Evolutionary conservation across 2,329 filamentous ascomycete genomes (phyloP).

Genomic region (Hirsutella thompsonii): DNA sequence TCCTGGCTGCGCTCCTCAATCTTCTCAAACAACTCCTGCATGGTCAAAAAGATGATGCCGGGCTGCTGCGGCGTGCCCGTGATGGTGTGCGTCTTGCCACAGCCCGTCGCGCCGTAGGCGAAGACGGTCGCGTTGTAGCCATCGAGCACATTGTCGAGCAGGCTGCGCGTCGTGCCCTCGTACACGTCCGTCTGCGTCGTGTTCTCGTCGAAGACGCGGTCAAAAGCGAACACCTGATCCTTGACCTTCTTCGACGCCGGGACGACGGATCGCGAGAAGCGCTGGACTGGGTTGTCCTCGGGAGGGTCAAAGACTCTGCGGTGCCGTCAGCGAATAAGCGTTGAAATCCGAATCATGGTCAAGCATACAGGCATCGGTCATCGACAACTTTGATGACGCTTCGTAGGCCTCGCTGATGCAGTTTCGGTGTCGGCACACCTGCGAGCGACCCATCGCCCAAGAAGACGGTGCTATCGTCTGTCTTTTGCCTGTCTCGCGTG

Average conservation of each 20-base stretch:
- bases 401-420: conserved; percentile 74
- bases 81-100: conserved; percentile 97
- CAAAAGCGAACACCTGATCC: conserved; percentile 95
- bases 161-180: conserved; percentile 74
- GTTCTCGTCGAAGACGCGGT: conserved; percentile 93
- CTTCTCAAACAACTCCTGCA: conserved; percentile 97
- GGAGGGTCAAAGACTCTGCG: conserved; percentile 88
- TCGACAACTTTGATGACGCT: conserved; percentile 94
- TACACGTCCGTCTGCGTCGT: conserved; percentile 87
- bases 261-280: conserved; percentile 71
- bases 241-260: conserved; percentile 84
- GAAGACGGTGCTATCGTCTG: conserved; percentile 79
- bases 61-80: conserved; percentile 84
- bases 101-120: conserved; percentile 93
- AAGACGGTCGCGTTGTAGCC: conserved; percentile 99
- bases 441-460: conserved; percentile 94
- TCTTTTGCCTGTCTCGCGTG: conserved; percentile 34
- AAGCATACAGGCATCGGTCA: conserved; percentile 77
- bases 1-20: conserved; percentile 77
- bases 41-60: conserved; percentile 96
- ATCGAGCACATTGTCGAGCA: conserved; percentile 92
- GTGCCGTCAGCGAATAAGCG: conserved; percentile 11
- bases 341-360: too few species aligned
- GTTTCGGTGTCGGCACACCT: conserved; percentile 70
- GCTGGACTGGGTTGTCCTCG: conserved; percentile 84